phyloP scores from a whole-genome alignment of 257 asterid genomes.

The Lithospermum erythrorhizon region DNA sequence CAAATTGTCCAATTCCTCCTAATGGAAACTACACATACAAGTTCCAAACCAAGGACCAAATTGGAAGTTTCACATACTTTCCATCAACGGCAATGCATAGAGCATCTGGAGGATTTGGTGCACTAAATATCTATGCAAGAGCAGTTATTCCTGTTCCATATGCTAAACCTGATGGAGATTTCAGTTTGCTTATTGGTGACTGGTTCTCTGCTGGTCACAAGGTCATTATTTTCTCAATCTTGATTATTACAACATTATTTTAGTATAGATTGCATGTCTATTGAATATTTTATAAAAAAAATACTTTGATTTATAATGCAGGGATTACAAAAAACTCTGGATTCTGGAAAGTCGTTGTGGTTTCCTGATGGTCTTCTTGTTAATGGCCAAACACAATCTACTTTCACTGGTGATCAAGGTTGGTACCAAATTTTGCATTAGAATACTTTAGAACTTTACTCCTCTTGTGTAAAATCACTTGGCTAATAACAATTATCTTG shows the following conservation, averaged over 20 bases:
- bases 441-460: too few relatives aligned
- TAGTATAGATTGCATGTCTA: not conserved
- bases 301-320: constrained; percentile 15
- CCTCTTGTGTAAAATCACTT: not conserved
- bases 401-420: constrained; percentile 62
- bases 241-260: not conserved
- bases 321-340: constrained; percentile 50
- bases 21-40: constrained; percentile 58
- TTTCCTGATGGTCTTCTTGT: constrained; percentile 60
- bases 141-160: constrained; percentile 74
- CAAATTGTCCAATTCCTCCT: constrained; percentile 73
- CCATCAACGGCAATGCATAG: constrained; percentile 72
- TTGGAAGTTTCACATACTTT: constrained; percentile 72
- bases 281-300: not conserved
- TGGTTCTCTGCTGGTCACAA: constrained; percentile 52
- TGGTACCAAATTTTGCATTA: not conserved
- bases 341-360: constrained; percentile 60
- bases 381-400: constrained; percentile 36
- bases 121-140: constrained; percentile 51
- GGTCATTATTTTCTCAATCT: constrained; percentile 20
- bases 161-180: constrained; percentile 54
- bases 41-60: constrained; percentile 73
- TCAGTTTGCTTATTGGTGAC: constrained; percentile 60
- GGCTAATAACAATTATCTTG: not conserved
- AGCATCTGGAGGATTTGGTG: constrained; percentile 71